phyloP scores from a whole-genome alignment of 2,329 filamentous ascomycete species.

The Aspergillus pseudoviridinutans region DNA sequence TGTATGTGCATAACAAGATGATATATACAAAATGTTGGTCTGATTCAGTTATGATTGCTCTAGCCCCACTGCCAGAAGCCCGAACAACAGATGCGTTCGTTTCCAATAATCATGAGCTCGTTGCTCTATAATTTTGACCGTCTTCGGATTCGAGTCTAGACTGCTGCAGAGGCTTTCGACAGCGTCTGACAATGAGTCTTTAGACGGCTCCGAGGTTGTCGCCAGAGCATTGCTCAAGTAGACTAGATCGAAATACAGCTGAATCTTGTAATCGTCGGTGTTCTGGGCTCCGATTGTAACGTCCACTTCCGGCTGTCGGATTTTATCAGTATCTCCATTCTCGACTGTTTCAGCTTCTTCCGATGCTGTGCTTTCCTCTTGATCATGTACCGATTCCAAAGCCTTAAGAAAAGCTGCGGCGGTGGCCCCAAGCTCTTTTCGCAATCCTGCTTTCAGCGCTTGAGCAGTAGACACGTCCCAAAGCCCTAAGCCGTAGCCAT shows the following conservation, averaged over 20 bases:
- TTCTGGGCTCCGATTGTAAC: slow-evolving; percentile 7
- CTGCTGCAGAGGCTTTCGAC: slow-evolving; percentile 44
- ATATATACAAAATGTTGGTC: neutral
- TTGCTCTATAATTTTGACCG: slow-evolving; percentile 55
- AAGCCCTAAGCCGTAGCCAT: slow-evolving; percentile 66
- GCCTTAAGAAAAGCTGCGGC: slow-evolving; percentile 17
- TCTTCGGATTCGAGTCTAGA: slow-evolving; percentile 48
- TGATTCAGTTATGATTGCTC: slow-evolving; percentile 4
- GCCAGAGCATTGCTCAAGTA: slow-evolving; percentile 30
- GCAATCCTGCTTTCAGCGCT: slow-evolving; percentile 58
- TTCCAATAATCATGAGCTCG: slow-evolving; percentile 75
- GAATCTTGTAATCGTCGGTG: slow-evolving; percentile 31
- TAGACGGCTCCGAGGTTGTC: slow-evolving; percentile 6
- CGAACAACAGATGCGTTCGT: slow-evolving; percentile 77
- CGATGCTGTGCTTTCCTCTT: neutral
- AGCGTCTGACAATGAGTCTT: slow-evolving; percentile 41
- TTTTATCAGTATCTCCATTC: slow-evolving; percentile 2
- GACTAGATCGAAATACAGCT: slow-evolving; percentile 36
- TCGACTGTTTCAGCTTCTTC: slow-evolving; percentile 4
- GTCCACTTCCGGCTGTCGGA: neutral
- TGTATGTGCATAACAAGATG: neutral
- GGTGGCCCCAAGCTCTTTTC: slow-evolving; percentile 43
- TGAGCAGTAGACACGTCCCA: slow-evolving; percentile 70
- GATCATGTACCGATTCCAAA: slow-evolving; percentile 10
- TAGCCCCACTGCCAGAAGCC: slow-evolving; percentile 54